Conservation (phyloP, 805 yeast species). For the Brettanomyces naardenensis region DNA sequence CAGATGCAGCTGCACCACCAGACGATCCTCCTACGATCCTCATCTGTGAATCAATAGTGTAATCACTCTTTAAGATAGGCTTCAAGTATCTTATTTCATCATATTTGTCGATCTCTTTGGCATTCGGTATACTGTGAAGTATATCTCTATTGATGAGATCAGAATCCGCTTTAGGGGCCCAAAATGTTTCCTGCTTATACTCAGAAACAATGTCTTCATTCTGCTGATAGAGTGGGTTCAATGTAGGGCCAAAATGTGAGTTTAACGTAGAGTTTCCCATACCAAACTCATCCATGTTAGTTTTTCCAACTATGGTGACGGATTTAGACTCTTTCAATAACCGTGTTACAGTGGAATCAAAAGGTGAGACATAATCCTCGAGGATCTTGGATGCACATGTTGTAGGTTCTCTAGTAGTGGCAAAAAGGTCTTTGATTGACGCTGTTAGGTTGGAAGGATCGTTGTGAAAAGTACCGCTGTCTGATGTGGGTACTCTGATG, state of each 20-base stretch:
- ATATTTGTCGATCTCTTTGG: neutral
- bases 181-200: constrained; percentile 17
- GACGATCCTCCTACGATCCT: constrained; percentile 83
- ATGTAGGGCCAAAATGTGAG: constrained; percentile 48
- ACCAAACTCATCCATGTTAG: constrained; percentile 95
- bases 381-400: constrained; percentile 74
- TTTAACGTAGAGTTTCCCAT: constrained; percentile 79
- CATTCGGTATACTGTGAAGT: neutral
- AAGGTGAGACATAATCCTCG: constrained; percentile 60
- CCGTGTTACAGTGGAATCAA: constrained; percentile 63
- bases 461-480: neutral
- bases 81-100: constrained; percentile 9
- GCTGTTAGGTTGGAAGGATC: constrained; percentile 18
- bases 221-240: constrained; percentile 37
- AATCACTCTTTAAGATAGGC: constrained; percentile 12
- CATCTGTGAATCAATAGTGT: constrained; percentile 16
- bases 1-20: constrained; percentile 94
- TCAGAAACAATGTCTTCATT: constrained; percentile 13
- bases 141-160: constrained; percentile 4
- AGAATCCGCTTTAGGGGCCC: constrained; percentile 11
- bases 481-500: constrained; percentile 14
- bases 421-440: constrained; percentile 77
- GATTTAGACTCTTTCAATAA: constrained; percentile 48
- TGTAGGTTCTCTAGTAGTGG: constrained; percentile 53
- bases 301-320: constrained; percentile 54